Conservation (phyloP, 148 eudicot genomes). For the Polygonum maritimum region DNA sequence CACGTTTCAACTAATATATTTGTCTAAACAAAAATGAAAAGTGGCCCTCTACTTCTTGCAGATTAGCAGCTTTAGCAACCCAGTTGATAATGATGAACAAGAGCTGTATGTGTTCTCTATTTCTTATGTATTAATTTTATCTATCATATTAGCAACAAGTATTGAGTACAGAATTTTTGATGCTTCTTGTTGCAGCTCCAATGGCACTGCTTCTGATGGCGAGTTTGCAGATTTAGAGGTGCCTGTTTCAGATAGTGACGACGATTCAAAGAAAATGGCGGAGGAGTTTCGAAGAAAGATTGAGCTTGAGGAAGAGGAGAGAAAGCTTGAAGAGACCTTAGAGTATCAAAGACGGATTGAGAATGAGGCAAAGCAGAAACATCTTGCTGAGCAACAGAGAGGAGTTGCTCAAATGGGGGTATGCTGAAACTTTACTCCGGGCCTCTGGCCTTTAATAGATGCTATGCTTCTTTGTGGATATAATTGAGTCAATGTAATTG, state of each 20-base stretch:
- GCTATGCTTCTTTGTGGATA: conserved; percentile 4
- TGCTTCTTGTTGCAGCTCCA: conserved; percentile 39
- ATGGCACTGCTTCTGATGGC: conserved; percentile 28
- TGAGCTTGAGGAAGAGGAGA: conserved; percentile 92
- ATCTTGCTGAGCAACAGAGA: conserved; percentile 66
- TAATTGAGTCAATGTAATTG: background rate
- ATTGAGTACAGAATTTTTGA: background rate
- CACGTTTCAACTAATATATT: background rate
- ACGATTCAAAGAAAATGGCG: conserved; percentile 38
- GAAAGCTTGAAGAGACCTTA: conserved; percentile 94
- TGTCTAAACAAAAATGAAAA: background rate
- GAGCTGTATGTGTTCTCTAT: conserved; percentile 27
- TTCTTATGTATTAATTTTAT: background rate
- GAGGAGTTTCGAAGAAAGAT: conserved; percentile 47
- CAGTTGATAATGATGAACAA: conserved; percentile 33
- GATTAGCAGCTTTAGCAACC: conserved; percentile 42
- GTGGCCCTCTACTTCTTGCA: conserved; percentile 23
- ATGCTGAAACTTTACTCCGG: conserved; percentile 9
- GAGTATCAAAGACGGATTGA: conserved; percentile 79
- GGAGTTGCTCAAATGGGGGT: conserved; percentile 20
- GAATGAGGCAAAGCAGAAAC: conserved; percentile 88
- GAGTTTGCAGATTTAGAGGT: conserved; percentile 35
- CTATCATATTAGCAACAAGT: background rate
- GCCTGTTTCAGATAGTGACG: conserved; percentile 23
- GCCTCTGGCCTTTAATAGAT: background rate